A percentile compares a stretch with the other conserved stretches of the same genome.
Evolutionary conservation across 1,284 basidiomycete species (phyloP).

Genomic region (Tilletia indica): DNA sequence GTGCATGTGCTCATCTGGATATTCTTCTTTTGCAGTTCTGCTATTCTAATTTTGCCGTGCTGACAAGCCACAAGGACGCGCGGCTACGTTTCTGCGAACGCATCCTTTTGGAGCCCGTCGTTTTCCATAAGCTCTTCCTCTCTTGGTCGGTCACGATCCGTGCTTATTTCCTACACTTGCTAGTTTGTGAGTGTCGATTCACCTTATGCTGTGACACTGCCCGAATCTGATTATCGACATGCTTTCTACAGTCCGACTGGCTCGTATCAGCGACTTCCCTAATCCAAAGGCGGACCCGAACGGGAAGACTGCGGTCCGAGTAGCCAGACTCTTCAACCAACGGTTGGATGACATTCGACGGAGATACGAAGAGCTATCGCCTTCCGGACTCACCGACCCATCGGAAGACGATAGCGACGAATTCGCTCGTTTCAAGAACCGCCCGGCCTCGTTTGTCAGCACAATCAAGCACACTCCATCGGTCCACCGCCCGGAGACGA

Average conservation of each 20-base stretch:
- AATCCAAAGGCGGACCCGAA: slow-evolving; percentile 35
- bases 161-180: slow-evolving; percentile 50
- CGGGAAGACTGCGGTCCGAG: slow-evolving; percentile 36
- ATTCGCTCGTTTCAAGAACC: slow-evolving; percentile 27
- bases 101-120: slow-evolving; percentile 41
- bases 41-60: slow-evolving; percentile 50
- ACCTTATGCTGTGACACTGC: too few relatives aligned
- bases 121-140: slow-evolving; percentile 52
- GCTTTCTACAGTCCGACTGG: slow-evolving; percentile 33
- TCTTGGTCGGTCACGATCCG: slow-evolving; percentile 53
- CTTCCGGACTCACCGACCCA: slow-evolving; percentile 31
- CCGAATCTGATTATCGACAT: not conserved
- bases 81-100: slow-evolving; percentile 47
- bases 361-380: slow-evolving; percentile 45
- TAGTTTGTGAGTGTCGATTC: slow-evolving; percentile 32
- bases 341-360: slow-evolving; percentile 43
- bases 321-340: slow-evolving; percentile 42
- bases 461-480: slow-evolving; percentile 48
- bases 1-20: not conserved
- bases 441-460: slow-evolving; percentile 43
- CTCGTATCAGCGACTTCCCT: slow-evolving; percentile 44
- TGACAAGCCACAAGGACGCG: slow-evolving; percentile 36
- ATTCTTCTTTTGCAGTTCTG: slow-evolving; percentile 30
- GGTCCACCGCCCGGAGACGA: slow-evolving; percentile 26
- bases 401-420: slow-evolving; percentile 34